These are phyloP conservation scores for Adiantum capillusveneris DNA, from an alignment of 75 land plant species.

Conservation along the genomic window DNA sequence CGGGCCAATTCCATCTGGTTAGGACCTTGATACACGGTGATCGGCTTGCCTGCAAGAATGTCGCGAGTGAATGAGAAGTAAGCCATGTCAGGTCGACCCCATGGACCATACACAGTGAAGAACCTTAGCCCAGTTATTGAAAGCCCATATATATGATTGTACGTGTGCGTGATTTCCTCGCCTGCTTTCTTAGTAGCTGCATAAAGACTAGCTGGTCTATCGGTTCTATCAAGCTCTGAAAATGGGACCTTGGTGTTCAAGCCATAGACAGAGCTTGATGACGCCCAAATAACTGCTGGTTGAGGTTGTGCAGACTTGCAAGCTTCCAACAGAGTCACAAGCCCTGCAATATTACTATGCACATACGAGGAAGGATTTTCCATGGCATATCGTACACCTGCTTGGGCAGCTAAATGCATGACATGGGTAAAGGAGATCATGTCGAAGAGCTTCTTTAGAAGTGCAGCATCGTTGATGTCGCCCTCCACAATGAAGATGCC, in stretches of 20 bases:
- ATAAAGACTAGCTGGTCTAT: conserved; percentile 72
- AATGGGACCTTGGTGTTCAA: conserved; percentile 66
- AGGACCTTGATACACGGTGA: conserved; percentile 49
- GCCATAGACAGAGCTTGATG: conserved; percentile 84
- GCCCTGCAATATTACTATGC: conserved; percentile 63
- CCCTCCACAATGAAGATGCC: conserved; percentile 69
- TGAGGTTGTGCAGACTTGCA: conserved; percentile 61
- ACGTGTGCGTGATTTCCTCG: conserved; percentile 72
- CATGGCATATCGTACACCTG: conserved; percentile 85
- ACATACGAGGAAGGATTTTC: conserved; percentile 67
- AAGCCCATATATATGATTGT: conserved; percentile 80
- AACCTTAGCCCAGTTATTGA: conserved; percentile 79
- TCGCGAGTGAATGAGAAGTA: conserved; percentile 77
- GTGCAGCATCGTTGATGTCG: conserved; percentile 56
- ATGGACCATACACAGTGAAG: conserved; percentile 89
- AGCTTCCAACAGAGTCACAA: conserved; percentile 60
- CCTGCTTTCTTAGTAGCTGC: conserved; percentile 92
- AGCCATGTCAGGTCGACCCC: conserved; percentile 94
- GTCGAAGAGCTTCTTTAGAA: conserved; percentile 55
- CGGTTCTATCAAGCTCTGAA: conserved; percentile 67
- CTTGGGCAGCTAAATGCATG: conserved; percentile 85
- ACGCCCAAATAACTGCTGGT: conserved; percentile 79
- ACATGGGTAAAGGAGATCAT: conserved; percentile 67
- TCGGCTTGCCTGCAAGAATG: conserved; percentile 55
- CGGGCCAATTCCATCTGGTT: conserved; percentile 56